Evolutionary conservation across 2,329 filamentous ascomycete genomes (phyloP), one percentile per base, ranked within the genome.

Genomic region (Talaromyces sp.): DNA sequence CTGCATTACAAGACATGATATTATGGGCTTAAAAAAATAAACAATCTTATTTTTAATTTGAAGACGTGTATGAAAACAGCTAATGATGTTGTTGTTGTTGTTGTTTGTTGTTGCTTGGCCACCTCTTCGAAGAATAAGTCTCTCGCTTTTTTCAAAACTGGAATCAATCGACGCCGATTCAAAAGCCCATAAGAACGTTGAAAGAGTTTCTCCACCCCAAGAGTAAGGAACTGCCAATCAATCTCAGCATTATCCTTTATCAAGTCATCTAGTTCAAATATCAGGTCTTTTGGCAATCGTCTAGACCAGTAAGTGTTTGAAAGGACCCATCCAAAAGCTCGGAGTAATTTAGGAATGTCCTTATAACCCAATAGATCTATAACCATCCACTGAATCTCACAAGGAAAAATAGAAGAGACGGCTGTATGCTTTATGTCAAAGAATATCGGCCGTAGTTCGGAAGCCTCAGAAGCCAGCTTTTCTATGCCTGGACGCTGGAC

Each of bases 341-440:
- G 33, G 31, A 61, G 44, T 18, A 54, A 7, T 5, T 40, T 5
- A 33, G 55, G 55, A 27, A 61, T 61, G 0, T 61, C 47, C 44
- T 52, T 58, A 44, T 61, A 61, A 33, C 27, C 16, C 36, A 61
- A 23, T 28, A 57, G 33, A 47, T 61, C 55, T 28, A 61, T 4
- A 10, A 61, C 58, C 55, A 61, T 28, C 5, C 55, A 61, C 72
- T 50, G 72, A 69, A 61, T 73, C 71, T 53, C 68, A 66, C 51
- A 65, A 66, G 34, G 63, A 59, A 30, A 65, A 65, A 34, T 63
- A 66, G 8, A 64, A 66, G 34, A 53, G 64, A 64, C 27, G 23
- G 23, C 23, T 23, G 23, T 23, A 23, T 23, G 23, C 23, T 23
- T 23, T 23, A 23, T 23, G 23, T 23, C 23, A 36, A 52, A 33